Conservation (phyloP, 345 rosid genomes). For the Citrus maxima region DNA sequence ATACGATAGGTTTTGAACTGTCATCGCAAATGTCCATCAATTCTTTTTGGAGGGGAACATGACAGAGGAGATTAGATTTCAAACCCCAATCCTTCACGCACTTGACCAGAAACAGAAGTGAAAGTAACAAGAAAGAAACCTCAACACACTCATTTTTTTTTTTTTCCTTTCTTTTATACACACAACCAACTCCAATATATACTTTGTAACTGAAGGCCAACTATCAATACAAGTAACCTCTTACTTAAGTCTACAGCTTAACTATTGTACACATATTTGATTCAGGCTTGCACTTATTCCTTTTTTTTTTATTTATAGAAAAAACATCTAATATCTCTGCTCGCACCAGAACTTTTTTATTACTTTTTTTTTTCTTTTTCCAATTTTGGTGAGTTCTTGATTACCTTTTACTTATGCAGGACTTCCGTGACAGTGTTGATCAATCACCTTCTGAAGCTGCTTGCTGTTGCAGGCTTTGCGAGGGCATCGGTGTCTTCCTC, state of each 20-base stretch:
- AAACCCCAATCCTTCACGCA: neutral
- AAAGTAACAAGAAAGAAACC: neutral
- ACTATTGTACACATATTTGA: neutral
- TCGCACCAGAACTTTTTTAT: neutral
- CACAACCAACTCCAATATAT: neutral
- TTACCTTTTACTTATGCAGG: neutral
- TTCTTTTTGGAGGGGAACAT: neutral
- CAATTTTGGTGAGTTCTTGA: neutral
- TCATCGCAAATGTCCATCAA: neutral
- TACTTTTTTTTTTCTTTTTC: too few relatives aligned
- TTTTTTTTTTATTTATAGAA: too few relatives aligned
- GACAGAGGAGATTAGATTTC: neutral
- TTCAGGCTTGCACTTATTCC: neutral
- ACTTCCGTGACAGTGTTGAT: neutral
- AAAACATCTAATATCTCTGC: neutral
- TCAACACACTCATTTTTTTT: neutral
- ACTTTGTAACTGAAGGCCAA: neutral
- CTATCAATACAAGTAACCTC: neutral
- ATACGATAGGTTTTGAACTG: too few relatives aligned
- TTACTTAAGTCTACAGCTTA: neutral
- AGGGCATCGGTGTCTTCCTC: conserved; percentile 43
- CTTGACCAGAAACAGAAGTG: neutral
- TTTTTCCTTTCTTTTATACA: neutral
- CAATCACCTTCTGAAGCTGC: conserved; percentile 61
- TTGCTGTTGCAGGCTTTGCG: conserved; percentile 30